phyloP scores from a whole-genome alignment of 345 rosid species.

The Bruguiera sexangula region DNA sequence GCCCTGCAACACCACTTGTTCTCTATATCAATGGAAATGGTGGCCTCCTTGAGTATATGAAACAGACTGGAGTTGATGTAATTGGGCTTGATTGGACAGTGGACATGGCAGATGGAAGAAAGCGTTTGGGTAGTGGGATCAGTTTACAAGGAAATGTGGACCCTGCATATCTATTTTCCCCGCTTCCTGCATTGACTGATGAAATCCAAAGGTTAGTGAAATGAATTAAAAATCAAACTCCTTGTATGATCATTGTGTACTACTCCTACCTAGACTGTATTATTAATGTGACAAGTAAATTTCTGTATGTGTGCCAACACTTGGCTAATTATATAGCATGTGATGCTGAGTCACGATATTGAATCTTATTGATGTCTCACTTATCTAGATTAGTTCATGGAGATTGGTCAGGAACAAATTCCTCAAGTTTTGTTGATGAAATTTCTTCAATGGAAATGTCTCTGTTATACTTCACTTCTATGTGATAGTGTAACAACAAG shows the following conservation, averaged over 20 bases:
- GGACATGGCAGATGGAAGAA: slow-evolving; percentile 90
- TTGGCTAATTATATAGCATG: neutral
- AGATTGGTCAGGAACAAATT: neutral
- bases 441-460: neutral
- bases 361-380: no score
- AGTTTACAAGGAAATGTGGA: slow-evolving; percentile 90
- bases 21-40: slow-evolving; percentile 93
- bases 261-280: neutral
- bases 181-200: slow-evolving; percentile 73
- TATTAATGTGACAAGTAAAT: neutral
- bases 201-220: slow-evolving; percentile 64
- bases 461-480: neutral
- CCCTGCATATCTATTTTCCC: slow-evolving; percentile 75
- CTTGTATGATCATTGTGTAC: neutral
- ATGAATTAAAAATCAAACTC: neutral
- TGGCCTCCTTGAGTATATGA: slow-evolving; percentile 90
- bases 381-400: no score
- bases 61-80: slow-evolving; percentile 83
- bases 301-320: neutral
- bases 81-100: slow-evolving; percentile 97
- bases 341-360: no score
- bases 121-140: slow-evolving; percentile 57
- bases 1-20: slow-evolving; percentile 84
- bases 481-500: no score
- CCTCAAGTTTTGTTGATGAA: neutral